phyloP scores from a whole-genome alignment of 306 rosid species.

The Pterocarpus santalinus region DNA sequence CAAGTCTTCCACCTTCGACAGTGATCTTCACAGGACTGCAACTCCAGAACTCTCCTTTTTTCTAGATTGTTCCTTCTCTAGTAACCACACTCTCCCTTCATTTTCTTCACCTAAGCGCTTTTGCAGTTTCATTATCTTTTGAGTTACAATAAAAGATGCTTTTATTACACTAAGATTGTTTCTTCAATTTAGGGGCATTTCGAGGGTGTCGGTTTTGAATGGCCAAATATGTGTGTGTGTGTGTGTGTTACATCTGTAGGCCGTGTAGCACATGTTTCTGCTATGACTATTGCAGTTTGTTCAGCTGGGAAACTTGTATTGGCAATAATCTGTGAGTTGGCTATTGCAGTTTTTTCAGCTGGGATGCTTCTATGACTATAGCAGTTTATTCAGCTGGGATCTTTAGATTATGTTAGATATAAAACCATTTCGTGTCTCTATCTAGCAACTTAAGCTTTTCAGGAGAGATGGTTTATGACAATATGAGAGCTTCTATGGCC shows the following conservation, averaged over 20 bases:
- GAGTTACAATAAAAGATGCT: too few relatives aligned
- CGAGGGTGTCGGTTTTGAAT: background rate
- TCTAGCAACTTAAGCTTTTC: too few relatives aligned
- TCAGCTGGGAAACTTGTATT: background rate
- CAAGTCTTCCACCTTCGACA: conserved; percentile 49
- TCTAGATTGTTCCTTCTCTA: conserved; percentile 46
- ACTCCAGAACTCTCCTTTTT: conserved; percentile 37
- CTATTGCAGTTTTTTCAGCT: too few relatives aligned
- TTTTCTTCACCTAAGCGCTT: background rate
- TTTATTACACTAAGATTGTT: too few relatives aligned
- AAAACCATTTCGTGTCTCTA: too few relatives aligned
- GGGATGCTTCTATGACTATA: too few relatives aligned
- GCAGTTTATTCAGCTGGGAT: too few relatives aligned
- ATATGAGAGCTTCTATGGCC: too few relatives aligned
- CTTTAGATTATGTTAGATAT: too few relatives aligned
- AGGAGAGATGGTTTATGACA: too few relatives aligned
- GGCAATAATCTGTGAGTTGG: background rate
- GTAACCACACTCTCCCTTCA: conserved; percentile 39
- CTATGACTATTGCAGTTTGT: background rate
- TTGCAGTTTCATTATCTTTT: too few relatives aligned
- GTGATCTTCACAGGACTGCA: conserved; percentile 44
- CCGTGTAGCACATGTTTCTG: background rate
- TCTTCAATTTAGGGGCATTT: background rate
- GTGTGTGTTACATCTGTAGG: too few relatives aligned
- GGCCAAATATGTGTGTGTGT: background rate